Evolutionary conservation across 108 stramenopile species (phyloP), one percentile per base, ranked within the genome.

Genomic region (Cyclostephanos invisitatus): DNA sequence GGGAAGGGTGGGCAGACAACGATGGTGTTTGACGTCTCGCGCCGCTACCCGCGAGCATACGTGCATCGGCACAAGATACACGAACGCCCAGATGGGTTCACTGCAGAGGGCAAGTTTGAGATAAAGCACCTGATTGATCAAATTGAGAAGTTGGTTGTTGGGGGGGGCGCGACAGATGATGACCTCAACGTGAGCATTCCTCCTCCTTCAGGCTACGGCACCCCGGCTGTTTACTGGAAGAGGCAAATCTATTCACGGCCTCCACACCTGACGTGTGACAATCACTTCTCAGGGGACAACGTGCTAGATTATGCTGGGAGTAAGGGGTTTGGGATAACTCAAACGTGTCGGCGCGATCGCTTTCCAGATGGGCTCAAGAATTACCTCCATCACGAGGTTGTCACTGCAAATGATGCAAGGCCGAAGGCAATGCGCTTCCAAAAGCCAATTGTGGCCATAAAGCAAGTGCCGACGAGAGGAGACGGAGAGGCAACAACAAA

Each of bases 231-330:
- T n/a, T 24, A 49, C 20, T 62, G 7, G 28, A 61, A 9, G 65
- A 53, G 14, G 18, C 6, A 53, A 21, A 65, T 64, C 47, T 73
- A 61, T 14, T 3, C 36, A 40, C 3, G 1, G 7, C 64, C 49
- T 1, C 62, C 64, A n/a, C 32, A 53, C 22, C n/a, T 67, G 29
- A 61, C 59, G 3, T 38, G 44, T 44, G 72, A 73, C 48, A 73
- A 73, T 17, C 46, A 51, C 28, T 73, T 73, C 55, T 65, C 62
- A 9, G 50, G 62, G 0, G 21, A 51, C 53, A 4, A 36, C 6
- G 14, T 73, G 9, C 0, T 48, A 18, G 63, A 63, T 48, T 29
- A 25, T 38, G 5, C 8, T 54, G 65, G 72, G 0, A 21, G 27
- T 1, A 65, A 57, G 29, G 63, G 64, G 12, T 65, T 50, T 55